Conservation (phyloP, 1,284 basidiomycete species). For the Irpex rosettiformis region DNA sequence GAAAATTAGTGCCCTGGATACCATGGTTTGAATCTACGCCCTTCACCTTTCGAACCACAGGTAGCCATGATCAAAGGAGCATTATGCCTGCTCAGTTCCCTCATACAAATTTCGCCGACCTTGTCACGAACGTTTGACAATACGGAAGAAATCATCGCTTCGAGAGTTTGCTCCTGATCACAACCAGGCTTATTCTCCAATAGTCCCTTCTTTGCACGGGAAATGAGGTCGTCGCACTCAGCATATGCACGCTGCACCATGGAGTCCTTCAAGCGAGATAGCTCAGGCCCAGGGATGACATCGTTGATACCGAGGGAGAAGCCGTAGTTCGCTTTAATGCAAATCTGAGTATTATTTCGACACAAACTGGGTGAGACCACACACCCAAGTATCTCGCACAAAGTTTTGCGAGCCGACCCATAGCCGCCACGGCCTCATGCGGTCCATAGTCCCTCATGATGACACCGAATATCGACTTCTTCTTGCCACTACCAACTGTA, state of each 20-base stretch:
- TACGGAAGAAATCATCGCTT: conserved; percentile 92
- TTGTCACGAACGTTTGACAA: conserved; percentile 94
- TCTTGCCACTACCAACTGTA: conserved; percentile 97
- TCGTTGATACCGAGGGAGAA: conserved; percentile 99
- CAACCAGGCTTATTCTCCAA: conserved; percentile 96
- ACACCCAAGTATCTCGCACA: conserved; percentile 91
- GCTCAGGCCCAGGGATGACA: conserved; percentile 89
- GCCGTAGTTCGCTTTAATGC: conserved; percentile 80
- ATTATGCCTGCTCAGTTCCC: conserved; percentile 93
- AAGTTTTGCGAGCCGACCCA: conserved; percentile 95
- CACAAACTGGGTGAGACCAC: conserved; percentile 24
- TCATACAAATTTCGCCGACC: conserved; percentile 98
- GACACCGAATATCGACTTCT: conserved; percentile 98
- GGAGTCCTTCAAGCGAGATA: conserved; percentile 80
- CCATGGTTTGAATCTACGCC: not conserved
- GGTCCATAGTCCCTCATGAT: conserved; percentile 97
- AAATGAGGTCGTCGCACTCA: conserved; percentile 85
- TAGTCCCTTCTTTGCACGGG: conserved; percentile 87
- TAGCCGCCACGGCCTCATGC: conserved; percentile 91
- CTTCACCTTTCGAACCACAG: conserved; percentile 93
- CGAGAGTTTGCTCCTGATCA: conserved; percentile 95
- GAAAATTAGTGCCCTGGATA: too few species aligned
- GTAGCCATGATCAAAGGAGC: conserved; percentile 99
- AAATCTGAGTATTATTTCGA: not conserved
- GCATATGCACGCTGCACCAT: conserved; percentile 90